Evolutionary conservation across 208 protist genomes (phyloP), one percentile per base, ranked within the genome.

Genomic region (Naegleria lovaniensis): DNA sequence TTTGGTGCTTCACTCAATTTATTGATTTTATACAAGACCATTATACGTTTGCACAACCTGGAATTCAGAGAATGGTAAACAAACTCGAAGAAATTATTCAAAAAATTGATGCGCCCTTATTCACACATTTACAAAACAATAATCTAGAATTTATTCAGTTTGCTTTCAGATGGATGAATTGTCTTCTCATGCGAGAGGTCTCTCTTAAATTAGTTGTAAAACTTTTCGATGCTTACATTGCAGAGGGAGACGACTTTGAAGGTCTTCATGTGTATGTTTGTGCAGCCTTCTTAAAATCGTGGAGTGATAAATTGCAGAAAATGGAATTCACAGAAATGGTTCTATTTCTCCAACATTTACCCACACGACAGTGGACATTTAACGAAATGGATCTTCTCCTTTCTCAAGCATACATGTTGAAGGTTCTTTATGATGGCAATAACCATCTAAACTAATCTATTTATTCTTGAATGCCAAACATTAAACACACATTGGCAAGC

Each of bases 151-250:
- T 97, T 89, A 91, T 92, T 76, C 93, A 97, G 85, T 98, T 97
- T 91, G 90, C 95, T 58, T 98, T 98, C 84, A 94, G 96, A 9
- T 98, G 96, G 96, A 97, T 97, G 95, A 97, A 97, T 89, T 98
- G 97, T 92, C 86, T 98, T 83, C 93, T 98, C 19, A 89, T 98
- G 83, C 94, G 97, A 40, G 97, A 98, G 92, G 91, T 98, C 15
- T 94, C 94, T 3, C 92, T 95, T 39, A 93, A 92, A 67, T 93
- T 97, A 91, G 92, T 95, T 76, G 91, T 98, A 75, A 94, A 95
- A 15, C 88, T 98, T 51, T 96, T 95, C 92, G 97, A 98, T 93
- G 93, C 95, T 5, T 98, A 97, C 90, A 92, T 98, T 29, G 93
- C 95, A 43, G 95, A 97, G 85, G 94, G 94, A 36, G 52, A 90